Conservation (phyloP, 2,329 filamentous ascomycete genomes). For the Lasiodiplodia sp. region DNA sequence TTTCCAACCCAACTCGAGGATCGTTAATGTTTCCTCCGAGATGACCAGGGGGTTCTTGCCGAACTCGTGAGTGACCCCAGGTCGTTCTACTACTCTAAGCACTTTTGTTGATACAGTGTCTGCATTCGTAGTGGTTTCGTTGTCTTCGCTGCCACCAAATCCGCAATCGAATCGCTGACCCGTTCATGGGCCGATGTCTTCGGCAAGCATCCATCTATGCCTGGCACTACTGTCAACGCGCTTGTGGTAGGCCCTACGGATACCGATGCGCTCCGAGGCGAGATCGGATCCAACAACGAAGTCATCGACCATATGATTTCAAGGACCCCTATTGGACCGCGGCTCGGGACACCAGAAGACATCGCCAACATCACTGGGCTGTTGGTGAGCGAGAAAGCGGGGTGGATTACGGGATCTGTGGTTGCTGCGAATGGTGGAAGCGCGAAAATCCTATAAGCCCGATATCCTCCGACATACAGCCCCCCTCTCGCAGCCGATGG, state of each 20-base stretch:
- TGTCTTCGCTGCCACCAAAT: conserved; percentile 32
- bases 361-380: conserved; percentile 73
- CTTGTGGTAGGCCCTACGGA: conserved; percentile 41
- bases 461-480: too few relatives aligned
- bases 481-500: too few relatives aligned
- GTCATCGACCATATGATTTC: neutral
- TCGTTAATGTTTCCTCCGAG: conserved; percentile 37
- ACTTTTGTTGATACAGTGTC: neutral
- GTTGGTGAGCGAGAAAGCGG: conserved; percentile 43
- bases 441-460: conserved; percentile 35
- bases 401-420: conserved; percentile 49
- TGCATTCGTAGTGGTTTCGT: neutral
- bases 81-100: neutral
- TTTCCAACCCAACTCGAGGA: conserved; percentile 34
- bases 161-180: conserved; percentile 36
- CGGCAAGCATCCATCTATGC: conserved; percentile 28
- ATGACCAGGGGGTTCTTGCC: conserved; percentile 31
- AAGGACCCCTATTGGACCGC: conserved; percentile 34
- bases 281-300: neutral
- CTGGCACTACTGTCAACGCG: conserved; percentile 41
- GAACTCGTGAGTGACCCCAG: conserved; percentile 31
- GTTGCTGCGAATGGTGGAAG: conserved; percentile 44
- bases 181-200: conserved; percentile 39
- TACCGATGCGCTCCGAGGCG: conserved; percentile 34
- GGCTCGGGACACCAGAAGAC: conserved; percentile 51